Evolutionary conservation across 1,284 basidiomycete genomes (phyloP), one percentile per base, ranked within the genome.

Genomic region (Ceratorhiza oryzae-sativae): DNA sequence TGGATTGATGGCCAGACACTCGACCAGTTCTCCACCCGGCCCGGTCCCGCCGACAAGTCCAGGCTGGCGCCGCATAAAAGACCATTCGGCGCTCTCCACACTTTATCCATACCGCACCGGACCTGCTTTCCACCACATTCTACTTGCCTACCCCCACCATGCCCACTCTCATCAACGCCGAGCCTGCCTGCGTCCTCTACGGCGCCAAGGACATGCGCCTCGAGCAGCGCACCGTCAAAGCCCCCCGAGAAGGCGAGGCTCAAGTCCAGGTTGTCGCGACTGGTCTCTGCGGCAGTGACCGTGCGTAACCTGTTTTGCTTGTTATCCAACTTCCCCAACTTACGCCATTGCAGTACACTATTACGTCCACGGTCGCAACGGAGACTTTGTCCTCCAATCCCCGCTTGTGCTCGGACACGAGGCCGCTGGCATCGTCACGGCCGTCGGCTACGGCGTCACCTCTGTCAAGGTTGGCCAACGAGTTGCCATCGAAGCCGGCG

Each of bases 321-420:
- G 18, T 39, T 27, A 15, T 36, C 59, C 30, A 23, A 25, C 51
- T n/a, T 45, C 34, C 48, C 55, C 39, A 41, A 53, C 23, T 41
- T 6, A 53, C 48, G 25, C 41, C 32, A 53, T 20, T 30, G 23
- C 79, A 95, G 90, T 95, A 18, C 94, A 97, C 82, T 97, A 97
- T 83, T 97, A 92, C 81, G 80, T 84, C 30, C 90, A 95, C 78
- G 94, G 91, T 32, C 88, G 92, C 45, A 98, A 97, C 81, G 95
- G 95, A 55, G 92, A 94, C 80, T 97, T 97, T 82, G 90, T 89
- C 63, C 85, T 97, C 74, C 88, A 88, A 77, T 86, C 87, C 42
- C 94, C 88, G 10, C 87, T 98, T 74, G 91, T 95, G 61, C 89
- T 98, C 48, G 95, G 95, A 32, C 95, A 98, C 81, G 95, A 98